Evolutionary conservation across 257 asterid genomes (phyloP).

Genomic region (Rhazya stricta): DNA sequence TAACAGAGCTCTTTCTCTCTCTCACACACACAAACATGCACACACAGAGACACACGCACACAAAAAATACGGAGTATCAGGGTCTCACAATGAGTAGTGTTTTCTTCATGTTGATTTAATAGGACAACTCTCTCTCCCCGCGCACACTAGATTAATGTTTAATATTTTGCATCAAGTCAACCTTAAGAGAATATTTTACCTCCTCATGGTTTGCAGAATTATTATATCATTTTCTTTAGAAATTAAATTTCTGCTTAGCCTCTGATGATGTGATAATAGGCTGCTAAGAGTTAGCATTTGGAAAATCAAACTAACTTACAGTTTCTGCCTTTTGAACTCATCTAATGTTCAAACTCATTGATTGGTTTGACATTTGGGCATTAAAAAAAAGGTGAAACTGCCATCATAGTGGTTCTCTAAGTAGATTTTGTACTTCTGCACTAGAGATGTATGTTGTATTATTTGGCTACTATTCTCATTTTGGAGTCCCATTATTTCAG

Average conservation of each 20-base stretch:
- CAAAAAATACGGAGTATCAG: too few species aligned
- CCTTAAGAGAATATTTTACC: not conserved
- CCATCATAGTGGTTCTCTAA: not conserved
- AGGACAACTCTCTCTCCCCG: not conserved
- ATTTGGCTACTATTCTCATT: conserved; percentile 1
- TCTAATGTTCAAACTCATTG: not conserved
- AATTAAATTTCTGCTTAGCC: not conserved
- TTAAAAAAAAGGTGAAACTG: not conserved
- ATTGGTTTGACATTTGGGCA: not conserved
- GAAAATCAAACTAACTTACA: not conserved
- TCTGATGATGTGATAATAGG: not conserved
- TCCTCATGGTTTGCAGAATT: not conserved
- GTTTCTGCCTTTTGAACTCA: not conserved
- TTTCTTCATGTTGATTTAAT: not conserved
- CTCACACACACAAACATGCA: not conserved
- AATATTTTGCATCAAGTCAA: not conserved
- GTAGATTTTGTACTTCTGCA: not conserved
- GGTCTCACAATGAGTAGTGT: not conserved
- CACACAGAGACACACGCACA: not conserved
- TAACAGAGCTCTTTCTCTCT: not conserved
- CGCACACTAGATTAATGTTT: not conserved
- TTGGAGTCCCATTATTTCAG: conserved; percentile 30
- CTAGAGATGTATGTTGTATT: too few species aligned
- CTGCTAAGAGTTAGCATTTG: not conserved
- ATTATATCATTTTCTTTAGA: not conserved